Conservation (phyloP, 352 stramenopile species). For the Pythium plurisporium region DNA sequence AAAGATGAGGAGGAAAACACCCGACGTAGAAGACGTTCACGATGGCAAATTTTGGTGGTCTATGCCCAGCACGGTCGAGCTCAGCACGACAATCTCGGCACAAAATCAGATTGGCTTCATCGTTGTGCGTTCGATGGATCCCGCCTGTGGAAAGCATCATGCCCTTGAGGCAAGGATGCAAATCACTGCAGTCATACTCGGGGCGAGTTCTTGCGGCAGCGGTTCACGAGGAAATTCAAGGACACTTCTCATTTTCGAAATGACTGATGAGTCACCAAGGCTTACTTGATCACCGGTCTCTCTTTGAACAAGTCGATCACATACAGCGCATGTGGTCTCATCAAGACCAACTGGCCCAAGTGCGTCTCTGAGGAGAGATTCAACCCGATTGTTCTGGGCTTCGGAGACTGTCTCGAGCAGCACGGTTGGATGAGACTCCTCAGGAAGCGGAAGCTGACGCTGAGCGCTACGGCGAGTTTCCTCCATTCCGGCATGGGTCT, state of each 20-base stretch:
- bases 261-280: no score
- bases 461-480: no score
- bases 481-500: no score
- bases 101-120: background rate
- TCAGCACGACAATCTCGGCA: background rate
- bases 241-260: no score
- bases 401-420: no score
- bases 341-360: slow-evolving; percentile 1
- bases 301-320: slow-evolving; percentile 5
- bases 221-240: no score
- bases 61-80: background rate
- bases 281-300: background rate
- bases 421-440: no score
- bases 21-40: slow-evolving; percentile 25
- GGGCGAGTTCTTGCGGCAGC: background rate
- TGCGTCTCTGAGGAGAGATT: background rate
- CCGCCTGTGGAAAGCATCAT: background rate
- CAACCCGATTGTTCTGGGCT: background rate
- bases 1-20: background rate
- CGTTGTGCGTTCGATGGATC: background rate
- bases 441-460: no score
- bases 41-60: slow-evolving; percentile 20
- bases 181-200: slow-evolving; percentile 1
- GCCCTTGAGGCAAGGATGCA: background rate
- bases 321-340: slow-evolving; percentile 1